phyloP scores from a whole-genome alignment of 139 green algal genomes.

The Chlorella ohadii region DNA sequence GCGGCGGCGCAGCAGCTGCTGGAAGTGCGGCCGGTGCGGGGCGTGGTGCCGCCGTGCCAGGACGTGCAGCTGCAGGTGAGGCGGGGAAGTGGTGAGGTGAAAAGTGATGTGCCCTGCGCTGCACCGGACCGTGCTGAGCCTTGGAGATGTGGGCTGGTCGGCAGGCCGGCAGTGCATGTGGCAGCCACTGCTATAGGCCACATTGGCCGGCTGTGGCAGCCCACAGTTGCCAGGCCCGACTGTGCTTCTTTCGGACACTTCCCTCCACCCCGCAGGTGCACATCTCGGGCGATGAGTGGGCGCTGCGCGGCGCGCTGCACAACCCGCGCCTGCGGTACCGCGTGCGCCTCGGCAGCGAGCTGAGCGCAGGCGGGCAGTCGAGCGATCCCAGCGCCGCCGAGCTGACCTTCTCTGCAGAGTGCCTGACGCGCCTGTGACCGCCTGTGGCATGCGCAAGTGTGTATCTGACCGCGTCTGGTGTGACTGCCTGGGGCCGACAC shows the following conservation, averaged over 20 bases:
- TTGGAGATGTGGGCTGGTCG: too few relatives aligned
- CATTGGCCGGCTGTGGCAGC: background rate
- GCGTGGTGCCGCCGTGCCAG: conserved; percentile 10
- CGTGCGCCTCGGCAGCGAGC: conserved; percentile 9
- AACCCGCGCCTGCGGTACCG: background rate
- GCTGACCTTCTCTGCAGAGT: conserved; percentile 10
- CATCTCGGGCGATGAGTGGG: conserved; percentile 17
- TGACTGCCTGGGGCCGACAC: too few relatives aligned
- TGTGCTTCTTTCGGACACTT: background rate
- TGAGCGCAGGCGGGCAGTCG: conserved; percentile 5
- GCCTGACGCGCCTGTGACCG: conserved; percentile 9
- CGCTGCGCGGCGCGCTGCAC: background rate
- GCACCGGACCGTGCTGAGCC: too few relatives aligned
- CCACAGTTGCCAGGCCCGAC: background rate
- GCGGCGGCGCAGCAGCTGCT: conserved; percentile 31
- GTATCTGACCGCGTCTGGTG: too few relatives aligned
- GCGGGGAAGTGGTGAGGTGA: too few relatives aligned
- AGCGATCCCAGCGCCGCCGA: background rate
- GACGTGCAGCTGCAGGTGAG: conserved; percentile 8
- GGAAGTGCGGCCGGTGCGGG: conserved; percentile 32
- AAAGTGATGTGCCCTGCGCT: too few relatives aligned
- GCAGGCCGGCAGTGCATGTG: too few relatives aligned
- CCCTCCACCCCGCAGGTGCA: background rate
- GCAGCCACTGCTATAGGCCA: too few relatives aligned
- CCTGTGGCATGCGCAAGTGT: too few relatives aligned